Evolutionary conservation across 129 eudicot genomes (phyloP), one percentile per base, ranked within the genome.

Genomic region (carrot (Daucus carota)): DNA sequence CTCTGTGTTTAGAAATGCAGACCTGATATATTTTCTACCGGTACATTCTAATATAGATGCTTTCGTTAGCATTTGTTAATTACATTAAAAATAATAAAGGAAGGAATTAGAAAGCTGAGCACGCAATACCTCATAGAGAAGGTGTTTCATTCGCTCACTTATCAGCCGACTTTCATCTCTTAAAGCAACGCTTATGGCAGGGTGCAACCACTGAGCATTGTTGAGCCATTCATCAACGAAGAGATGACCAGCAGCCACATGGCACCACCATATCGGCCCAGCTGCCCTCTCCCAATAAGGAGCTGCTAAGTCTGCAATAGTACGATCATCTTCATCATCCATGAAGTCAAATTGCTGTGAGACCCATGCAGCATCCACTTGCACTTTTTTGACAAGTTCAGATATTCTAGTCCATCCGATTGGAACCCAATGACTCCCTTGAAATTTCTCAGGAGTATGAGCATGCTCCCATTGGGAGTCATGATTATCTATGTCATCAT

Each of bases 231-330:
- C 82, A 77, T 76, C 85, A 41, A 87, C 76, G 33, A 44, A 75
- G 2, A 80, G 86, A 83, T 94, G 88, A 75, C 86, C 87, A 62
- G 92, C 98, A 68, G 87, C 83, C 65, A 94, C 86, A 68, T 91
- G 97, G 74, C 98, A 91, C 98, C 98, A 94, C 98, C 98, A 94
- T 59, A 83, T 78, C 44, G 98, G 98, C 82, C 97, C 98, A 80
- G 86, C 92, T 66, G 96, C 90, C 72, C 88, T 79, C 84, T 89
- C 93, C 97, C 97, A 94, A 75, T 94, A 94, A 16, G 98, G 98
- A 65, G 96, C 87, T 20, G 96, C 97, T 80, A 94, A 80, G 68
- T 94, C 96, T 65, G 97, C 98, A 71, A 84, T 89, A 17, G 98
- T 87, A 24, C 90, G 74, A 54, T 94, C 97, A 80, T 94, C 96